Base-by-base conservation (phyloP, 2,329 filamentous ascomycete species). In the Ophiosphaerella narmari region DNA sequence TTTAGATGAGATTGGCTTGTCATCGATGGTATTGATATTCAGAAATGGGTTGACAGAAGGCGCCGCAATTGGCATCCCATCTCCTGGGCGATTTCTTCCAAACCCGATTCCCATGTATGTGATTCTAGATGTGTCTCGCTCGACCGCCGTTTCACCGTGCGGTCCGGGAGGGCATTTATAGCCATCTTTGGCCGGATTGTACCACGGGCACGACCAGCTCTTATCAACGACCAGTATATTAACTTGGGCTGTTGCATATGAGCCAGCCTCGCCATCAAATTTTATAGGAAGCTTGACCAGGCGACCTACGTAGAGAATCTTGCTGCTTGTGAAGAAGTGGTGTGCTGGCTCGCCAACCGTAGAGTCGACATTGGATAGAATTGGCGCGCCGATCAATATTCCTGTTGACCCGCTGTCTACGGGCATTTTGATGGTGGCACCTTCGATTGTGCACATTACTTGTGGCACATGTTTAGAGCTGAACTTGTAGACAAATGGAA, bases 21-120 rank as follows among this genome's bases (percentile, higher is more conserved):
- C 63, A 7, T 72, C 60, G 35, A 73, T 62, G 4, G 57, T 44
- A 13, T 62, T 46, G 38, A 74, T 53, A 36, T 74, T 74, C 43
- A 74, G 39, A 33, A 73, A 73, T 1, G 72, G 66, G 43, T 74
- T 74, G 34, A 62, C 57, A 14, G 50, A 53, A 4, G 70, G 67
- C 16, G 60, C 48, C 32, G 60, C 68, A 45, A 60, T 63, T 5
- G 63, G 63, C 63, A 69, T 66, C 7, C 62, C 65, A 21, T 68
- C 64, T 13, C 50, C 62, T 7, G 57, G 52, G 24, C 48, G 49
- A 39, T 73, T 73, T 33, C 70, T 58, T 6, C 68, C 68, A 29
- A 73, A 73, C 1, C 70, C 70, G 36, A 73, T 60, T 7, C 70
- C 70, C 70, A 73, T 73, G 47, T 72, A 73, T 14, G 60, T 71